phyloP scores from a whole-genome alignment of 495 filamentous ascomycete genomes.

The Aspergillus egyptiacus region DNA sequence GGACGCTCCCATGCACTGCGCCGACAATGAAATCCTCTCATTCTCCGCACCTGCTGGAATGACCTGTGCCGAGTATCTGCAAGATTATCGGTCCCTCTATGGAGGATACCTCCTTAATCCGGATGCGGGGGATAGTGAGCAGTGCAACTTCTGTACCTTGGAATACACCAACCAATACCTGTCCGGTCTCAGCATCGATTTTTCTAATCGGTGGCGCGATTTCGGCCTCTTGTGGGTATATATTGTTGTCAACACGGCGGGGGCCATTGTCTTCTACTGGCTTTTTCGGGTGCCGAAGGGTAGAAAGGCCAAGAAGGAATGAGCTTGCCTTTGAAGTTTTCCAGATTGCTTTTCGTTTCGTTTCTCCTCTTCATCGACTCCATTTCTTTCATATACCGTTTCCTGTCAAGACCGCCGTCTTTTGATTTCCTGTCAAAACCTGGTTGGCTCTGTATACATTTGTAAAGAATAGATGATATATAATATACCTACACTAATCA shows the following conservation, averaged over 20 bases:
- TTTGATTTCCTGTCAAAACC: too few species aligned
- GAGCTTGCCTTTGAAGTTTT: too few species aligned
- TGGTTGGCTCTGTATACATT: too few species aligned
- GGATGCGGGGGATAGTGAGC: slow-evolving; percentile 23
- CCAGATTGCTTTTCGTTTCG: too few species aligned
- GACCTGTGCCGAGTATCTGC: slow-evolving; percentile 49
- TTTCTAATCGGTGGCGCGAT: slow-evolving; percentile 22
- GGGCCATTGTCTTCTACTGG: slow-evolving; percentile 63
- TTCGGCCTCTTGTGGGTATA: slow-evolving; percentile 56
- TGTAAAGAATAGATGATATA: too few species aligned
- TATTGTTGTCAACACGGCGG: slow-evolving; percentile 59
- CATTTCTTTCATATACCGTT: too few species aligned
- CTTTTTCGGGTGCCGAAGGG: slow-evolving; percentile 61
- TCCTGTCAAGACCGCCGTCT: too few species aligned
- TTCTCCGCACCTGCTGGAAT: slow-evolving; percentile 44
- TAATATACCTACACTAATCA: too few species aligned
- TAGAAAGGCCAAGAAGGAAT: slow-evolving; percentile 6
- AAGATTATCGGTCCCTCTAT: background rate
- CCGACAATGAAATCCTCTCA: slow-evolving; percentile 44
- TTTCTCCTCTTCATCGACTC: too few species aligned
- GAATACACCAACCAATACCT: slow-evolving; percentile 39
- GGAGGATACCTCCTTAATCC: slow-evolving; percentile 19
- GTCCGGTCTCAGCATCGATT: slow-evolving; percentile 32
- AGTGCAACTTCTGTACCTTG: slow-evolving; percentile 39
- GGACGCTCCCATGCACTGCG: slow-evolving; percentile 44